These are phyloP conservation scores for Lyophyllum shimeji DNA, from an alignment of 768 basidiomycete genomes.

Conservation along the genomic window DNA sequence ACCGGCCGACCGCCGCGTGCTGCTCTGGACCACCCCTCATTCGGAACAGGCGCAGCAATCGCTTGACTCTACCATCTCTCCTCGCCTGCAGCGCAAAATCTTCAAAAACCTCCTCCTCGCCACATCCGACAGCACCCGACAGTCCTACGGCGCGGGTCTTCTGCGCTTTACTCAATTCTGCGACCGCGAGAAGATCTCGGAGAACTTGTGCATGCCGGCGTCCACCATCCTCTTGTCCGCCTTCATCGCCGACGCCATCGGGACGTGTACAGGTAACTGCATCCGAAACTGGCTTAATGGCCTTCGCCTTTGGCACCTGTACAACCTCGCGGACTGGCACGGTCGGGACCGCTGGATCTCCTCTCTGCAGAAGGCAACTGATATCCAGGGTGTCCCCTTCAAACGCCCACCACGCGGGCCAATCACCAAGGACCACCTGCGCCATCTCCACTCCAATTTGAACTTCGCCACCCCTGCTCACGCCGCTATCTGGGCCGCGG, in stretches of 20 bases:
- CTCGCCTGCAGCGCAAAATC: background rate
- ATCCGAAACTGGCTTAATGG: slow-evolving; percentile 18
- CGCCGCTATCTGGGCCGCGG: slow-evolving; percentile 16
- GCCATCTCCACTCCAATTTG: slow-evolving; percentile 1
- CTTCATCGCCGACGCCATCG: slow-evolving; percentile 19
- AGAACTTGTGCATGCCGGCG: slow-evolving; percentile 22
- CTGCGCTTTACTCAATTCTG: slow-evolving; percentile 30
- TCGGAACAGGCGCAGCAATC: background rate
- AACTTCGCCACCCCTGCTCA: background rate
- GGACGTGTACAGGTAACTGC: background rate
- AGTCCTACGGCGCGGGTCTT: slow-evolving; percentile 26
- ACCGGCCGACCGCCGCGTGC: background rate
- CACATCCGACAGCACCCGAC: background rate
- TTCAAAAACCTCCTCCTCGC: background rate
- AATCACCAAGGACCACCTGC: slow-evolving; percentile 8
- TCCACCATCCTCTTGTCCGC: slow-evolving; percentile 18
- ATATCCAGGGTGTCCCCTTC: slow-evolving; percentile 2
- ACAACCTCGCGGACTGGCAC: slow-evolving; percentile 18
- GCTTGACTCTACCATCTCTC: background rate
- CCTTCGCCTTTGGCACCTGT: background rate
- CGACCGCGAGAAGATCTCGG: slow-evolving; percentile 18
- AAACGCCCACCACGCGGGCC: slow-evolving; percentile 9
- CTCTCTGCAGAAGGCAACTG: background rate
- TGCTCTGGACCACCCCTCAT: slow-evolving; percentile 6
- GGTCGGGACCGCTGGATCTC: slow-evolving; percentile 13